Base-by-base conservation (phyloP, 306 rosid genomes). In the Cicer arietinum region DNA sequence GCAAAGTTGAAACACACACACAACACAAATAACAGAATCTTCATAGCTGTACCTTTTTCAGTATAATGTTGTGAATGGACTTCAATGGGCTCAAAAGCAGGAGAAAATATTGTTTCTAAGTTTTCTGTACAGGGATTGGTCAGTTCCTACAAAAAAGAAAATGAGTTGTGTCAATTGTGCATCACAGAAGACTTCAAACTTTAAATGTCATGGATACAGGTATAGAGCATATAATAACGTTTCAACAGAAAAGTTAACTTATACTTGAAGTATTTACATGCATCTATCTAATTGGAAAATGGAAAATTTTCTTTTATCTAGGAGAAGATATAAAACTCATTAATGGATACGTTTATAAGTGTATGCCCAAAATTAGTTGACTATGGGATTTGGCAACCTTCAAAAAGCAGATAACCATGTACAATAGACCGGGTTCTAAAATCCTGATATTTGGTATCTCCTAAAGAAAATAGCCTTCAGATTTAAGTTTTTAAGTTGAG, bases 41-140 rank as follows among this genome's bases (percentile, higher is more conserved):
- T 76, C 84, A 73, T 76, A 87, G 94, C 92, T 74, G 87, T 73
- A 79, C 88, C 86, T 61, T 62, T 78, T 71, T 83, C 90, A 25
- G 71, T 74, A 69, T 71, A 68, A 59, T 76, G 83, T 81, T 86
- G 88, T 71, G 77, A 72, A 53, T 71, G 78, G 69, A 76, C 80
- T 73, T 86, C 92, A 57, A 83, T 46, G 12, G 85, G 82, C 79
- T 90, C 91, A 69, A 87, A 83, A 72, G 89, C 84, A 85, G 96
- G 94, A 82, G 98, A 92, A 84, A 92, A 90, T 60, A 89, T 86
- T 17, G 96, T 84, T 77, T 85, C 92, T 44, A 87, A 51, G 84
- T 82, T 84, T 51, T 86, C 83, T 44, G 87, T 64, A 80, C 77
- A 82, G 47, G 75, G 65, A 50, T 75, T 67, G 74, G 66, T 71